Evolutionary conservation across 1,139 yeast species (phyloP).

Genomic region (Nakaseomyces uthaithaninus): DNA sequence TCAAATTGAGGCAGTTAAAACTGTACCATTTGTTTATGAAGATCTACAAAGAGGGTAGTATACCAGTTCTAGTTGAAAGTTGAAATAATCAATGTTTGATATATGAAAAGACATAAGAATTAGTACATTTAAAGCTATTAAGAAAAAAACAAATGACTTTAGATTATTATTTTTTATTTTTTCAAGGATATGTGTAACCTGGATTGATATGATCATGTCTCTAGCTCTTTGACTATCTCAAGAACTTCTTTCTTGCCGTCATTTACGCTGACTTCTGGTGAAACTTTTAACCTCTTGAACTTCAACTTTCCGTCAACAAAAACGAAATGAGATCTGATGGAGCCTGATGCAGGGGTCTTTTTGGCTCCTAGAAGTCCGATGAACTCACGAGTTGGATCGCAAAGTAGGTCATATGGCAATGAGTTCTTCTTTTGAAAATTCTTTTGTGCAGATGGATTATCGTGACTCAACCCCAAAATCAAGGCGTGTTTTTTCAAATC

Average conservation of each 20-base stretch:
- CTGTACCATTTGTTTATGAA: conserved; percentile 10
- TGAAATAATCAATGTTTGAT: neutral
- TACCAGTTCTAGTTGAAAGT: too few relatives aligned
- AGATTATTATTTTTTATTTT: too few relatives aligned
- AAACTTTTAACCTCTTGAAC: conserved; percentile 55
- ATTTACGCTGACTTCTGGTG: conserved; percentile 69
- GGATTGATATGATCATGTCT: neutral
- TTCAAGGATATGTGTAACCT: neutral
- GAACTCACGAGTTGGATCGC: conserved; percentile 66
- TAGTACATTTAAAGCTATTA: too few relatives aligned
- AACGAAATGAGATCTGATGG: conserved; percentile 84
- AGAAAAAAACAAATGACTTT: too few relatives aligned
- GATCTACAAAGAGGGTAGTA: too few relatives aligned
- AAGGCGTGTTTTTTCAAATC: conserved; percentile 46
- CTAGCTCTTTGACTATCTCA: conserved; percentile 20
- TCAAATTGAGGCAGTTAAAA: conserved; percentile 16
- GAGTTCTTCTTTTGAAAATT: conserved; percentile 64
- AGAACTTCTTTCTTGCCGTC: conserved; percentile 51
- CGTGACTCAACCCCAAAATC: conserved; percentile 67
- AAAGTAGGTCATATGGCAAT: conserved; percentile 63
- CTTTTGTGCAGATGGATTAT: conserved; percentile 65
- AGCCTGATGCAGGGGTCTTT: conserved; percentile 52
- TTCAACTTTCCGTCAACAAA: conserved; percentile 68
- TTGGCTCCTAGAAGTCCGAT: conserved; percentile 76
- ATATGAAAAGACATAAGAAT: too few relatives aligned